A percentile compares a stretch with the other conserved stretches of the same genome.
These are phyloP conservation scores for Guadua angustifolia DNA, from an alignment of 176 grass and related monocot species.

Conservation along the genomic window DNA sequence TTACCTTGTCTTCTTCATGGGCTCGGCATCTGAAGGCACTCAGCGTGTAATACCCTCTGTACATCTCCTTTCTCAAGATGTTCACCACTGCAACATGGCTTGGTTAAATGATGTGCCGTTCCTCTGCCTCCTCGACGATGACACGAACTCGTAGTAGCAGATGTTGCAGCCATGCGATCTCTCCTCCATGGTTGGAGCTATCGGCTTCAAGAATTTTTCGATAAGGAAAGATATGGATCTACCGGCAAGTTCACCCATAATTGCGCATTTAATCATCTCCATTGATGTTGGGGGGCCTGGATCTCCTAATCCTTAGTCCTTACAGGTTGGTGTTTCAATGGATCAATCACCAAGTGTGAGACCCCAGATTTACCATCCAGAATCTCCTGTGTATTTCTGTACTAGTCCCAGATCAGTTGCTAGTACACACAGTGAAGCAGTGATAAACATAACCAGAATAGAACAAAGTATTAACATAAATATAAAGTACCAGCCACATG, in stretches of 20 bases:
- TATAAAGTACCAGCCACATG: too few species aligned
- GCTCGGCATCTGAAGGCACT: not conserved
- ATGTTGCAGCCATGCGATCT: not conserved
- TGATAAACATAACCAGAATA: too few species aligned
- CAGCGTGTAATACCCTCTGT: too few species aligned
- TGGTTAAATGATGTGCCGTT: slow-evolving; percentile 23
- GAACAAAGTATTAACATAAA: too few species aligned
- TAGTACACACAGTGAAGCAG: too few species aligned
- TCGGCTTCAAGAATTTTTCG: not conserved
- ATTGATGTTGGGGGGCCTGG: not conserved
- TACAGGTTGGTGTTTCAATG: not conserved
- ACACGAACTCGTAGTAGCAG: not conserved
- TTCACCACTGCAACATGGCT: not conserved
- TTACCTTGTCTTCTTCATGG: not conserved
- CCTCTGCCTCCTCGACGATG: slow-evolving; percentile 30
- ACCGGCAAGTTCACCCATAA: not conserved
- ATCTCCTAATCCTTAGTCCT: not conserved
- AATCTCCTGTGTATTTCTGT: too few species aligned
- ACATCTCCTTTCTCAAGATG: too few species aligned
- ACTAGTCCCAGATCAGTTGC: too few species aligned
- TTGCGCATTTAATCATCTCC: not conserved
- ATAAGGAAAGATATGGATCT: slow-evolving; percentile 4
- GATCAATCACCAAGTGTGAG: not conserved
- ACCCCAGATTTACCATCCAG: too few species aligned
- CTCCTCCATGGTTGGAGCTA: not conserved